phyloP scores from a whole-genome alignment of 129 eudicot genomes.

The Helianthus tuberosus region DNA sequence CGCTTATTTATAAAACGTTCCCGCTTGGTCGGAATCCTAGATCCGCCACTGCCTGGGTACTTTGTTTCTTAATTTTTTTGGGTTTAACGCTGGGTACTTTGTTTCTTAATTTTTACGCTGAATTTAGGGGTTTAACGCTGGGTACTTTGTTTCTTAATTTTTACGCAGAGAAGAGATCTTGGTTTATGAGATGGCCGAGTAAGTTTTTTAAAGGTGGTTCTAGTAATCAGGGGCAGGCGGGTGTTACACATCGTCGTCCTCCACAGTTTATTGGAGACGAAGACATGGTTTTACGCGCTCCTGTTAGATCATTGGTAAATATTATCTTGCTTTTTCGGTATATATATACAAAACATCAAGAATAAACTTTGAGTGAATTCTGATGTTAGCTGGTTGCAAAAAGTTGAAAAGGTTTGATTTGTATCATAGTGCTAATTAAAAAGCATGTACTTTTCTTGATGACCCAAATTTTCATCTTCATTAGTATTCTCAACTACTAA shows the following conservation, averaged over 20 bases:
- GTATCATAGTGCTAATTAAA: constrained; percentile 31
- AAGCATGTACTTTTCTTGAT: constrained; percentile 41
- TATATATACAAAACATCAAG: constrained; percentile 4
- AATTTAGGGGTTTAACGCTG: constrained; percentile 40
- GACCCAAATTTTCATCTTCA: constrained; percentile 10
- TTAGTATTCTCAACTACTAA: constrained; percentile 4
- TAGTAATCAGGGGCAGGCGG: constrained; percentile 32
- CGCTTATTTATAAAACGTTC: no score
- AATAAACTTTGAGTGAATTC: constrained; percentile 28
- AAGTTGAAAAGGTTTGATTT: constrained; percentile 27
- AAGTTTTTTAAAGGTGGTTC: constrained; percentile 72
- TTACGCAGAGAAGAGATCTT: constrained; percentile 69
- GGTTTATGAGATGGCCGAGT: constrained; percentile 91
- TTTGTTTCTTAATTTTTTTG: no score
- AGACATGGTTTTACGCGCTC: constrained; percentile 78
- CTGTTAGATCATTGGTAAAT: constrained; percentile 73
- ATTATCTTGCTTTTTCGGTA: constrained; percentile 8
- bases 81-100: no score
- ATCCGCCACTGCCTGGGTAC: no score
- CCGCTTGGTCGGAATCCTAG: no score
- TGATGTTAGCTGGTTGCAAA: constrained; percentile 18
- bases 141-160: constrained; percentile 52
- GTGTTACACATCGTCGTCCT: constrained; percentile 45
- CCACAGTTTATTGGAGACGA: constrained; percentile 90
- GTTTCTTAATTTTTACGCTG: no score